Base-by-base conservation (phyloP, 2,329 filamentous ascomycete species). In the Zasmidium cellare region DNA sequence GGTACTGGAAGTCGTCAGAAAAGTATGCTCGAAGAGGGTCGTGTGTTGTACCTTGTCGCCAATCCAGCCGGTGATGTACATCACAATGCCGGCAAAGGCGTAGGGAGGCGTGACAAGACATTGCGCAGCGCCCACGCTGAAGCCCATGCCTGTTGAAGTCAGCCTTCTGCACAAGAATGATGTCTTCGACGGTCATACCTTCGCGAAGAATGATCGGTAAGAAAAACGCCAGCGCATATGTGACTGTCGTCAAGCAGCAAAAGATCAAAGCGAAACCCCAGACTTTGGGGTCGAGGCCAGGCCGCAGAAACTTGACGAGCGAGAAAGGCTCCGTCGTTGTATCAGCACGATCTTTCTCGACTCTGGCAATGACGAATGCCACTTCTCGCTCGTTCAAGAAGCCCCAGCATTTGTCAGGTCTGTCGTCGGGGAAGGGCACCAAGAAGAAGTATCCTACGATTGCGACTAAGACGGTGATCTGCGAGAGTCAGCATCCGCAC, bases 151-250 rank as follows among this genome's bases (percentile, higher is more conserved):
- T 41, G 35, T n/a, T 41, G 35, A 9, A 41, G 35, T 41, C 16
- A 41, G 35, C n/a, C 5, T 52, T 63, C 35, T 3, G 35, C 35
- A 41, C 7, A 41, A 9, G 5, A 6, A 9, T 14, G 11, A 6
- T 28, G 25, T 28, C 25, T 28, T 28, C 25, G 11, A 41, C 35
- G n/a, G n/a, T n/a, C n/a, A 3, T 18, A 46, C 67, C 67, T 20
- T 61, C 57, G 19, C 68, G 54, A 11, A 72, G 64, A 38, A 72
- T 72, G 55, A 70, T 71, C 9, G 68, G 69, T 3, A 71, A 53
- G 83, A 71, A 84, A 88, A 71, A 80, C 83, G 75, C 92, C 9
- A 94, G 82, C 0, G 89, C 85, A 71, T 94, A 94, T 1, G 82
- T 82, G 51, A 90, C 83, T 11, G 88, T 89, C 0, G 89, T 91